Conservation (phyloP, 2,329 filamentous ascomycete genomes). For the Fusarium azukiicola region DNA sequence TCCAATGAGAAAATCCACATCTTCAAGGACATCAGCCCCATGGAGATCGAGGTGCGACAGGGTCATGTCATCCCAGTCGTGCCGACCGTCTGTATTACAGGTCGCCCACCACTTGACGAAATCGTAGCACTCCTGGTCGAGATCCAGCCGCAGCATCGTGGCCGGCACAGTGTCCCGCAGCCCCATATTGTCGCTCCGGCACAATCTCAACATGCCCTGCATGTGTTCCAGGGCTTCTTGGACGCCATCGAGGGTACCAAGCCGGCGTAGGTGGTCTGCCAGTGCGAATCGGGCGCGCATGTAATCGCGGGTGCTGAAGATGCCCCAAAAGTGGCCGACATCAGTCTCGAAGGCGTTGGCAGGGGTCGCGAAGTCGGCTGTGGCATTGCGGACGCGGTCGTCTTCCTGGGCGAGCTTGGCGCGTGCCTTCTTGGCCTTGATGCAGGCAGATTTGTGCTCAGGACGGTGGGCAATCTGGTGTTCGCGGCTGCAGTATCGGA, state of each 20-base stretch:
- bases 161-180: conserved; percentile 58
- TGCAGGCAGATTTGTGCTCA: conserved; percentile 65
- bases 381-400: conserved; percentile 54
- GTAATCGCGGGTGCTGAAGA: conserved; percentile 63
- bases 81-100: not conserved
- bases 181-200: conserved; percentile 49
- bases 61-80: conserved; percentile 25
- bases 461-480: conserved; percentile 64
- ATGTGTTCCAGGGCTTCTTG: conserved; percentile 60
- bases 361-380: conserved; percentile 52
- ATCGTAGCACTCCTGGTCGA: conserved; percentile 70
- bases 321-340: conserved; percentile 64
- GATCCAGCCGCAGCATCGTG: conserved; percentile 66
- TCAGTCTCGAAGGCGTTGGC: conserved; percentile 61
- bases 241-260: conserved; percentile 60
- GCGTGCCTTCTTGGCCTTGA: conserved; percentile 58
- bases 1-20: not conserved
- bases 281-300: conserved; percentile 59
- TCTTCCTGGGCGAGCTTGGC: conserved; percentile 59
- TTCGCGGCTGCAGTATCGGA: conserved; percentile 67
- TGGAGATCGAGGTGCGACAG: not conserved
- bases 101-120: conserved; percentile 60
- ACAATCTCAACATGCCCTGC: conserved; percentile 58
- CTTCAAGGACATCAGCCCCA: not conserved
- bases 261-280: conserved; percentile 52